Conservation (phyloP, 108 stramenopile genomes). For the Cyclostephanos tholiformis region DNA sequence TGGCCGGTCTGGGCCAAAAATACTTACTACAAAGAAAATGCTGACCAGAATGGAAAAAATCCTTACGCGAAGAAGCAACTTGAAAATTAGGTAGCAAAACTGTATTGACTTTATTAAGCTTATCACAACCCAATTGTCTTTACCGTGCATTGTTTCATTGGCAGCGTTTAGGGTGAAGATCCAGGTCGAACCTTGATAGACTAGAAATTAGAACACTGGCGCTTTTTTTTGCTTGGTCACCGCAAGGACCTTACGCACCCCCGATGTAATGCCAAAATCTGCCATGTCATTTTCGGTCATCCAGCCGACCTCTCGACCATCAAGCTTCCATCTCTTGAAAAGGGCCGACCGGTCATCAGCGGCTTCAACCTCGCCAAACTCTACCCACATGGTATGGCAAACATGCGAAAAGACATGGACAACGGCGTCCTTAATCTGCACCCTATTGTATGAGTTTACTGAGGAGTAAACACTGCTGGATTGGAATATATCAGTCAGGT, state of each 20-base stretch:
- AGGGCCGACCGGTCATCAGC: not conserved
- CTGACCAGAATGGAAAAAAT: not conserved
- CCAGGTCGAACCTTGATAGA: not conserved
- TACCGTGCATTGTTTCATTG: not conserved
- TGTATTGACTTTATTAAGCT: not conserved
- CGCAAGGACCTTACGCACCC: slow-evolving; percentile 78
- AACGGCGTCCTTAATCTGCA: slow-evolving; percentile 31
- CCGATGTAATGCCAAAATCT: slow-evolving; percentile 78
- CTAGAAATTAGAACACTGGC: not conserved
- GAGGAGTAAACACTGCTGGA: not conserved
- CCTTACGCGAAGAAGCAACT: slow-evolving; percentile 14
- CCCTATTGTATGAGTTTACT: not conserved
- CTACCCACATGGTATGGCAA: slow-evolving; percentile 74
- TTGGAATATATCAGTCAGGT: slow-evolving; percentile 25
- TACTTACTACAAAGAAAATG: slow-evolving; percentile 2
- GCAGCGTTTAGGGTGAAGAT: not conserved
- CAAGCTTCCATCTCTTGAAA: slow-evolving; percentile 45
- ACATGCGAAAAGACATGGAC: slow-evolving; percentile 88
- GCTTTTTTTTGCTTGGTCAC: slow-evolving; percentile 9
- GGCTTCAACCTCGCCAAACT: slow-evolving; percentile 34
- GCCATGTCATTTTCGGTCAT: slow-evolving; percentile 76
- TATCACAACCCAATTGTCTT: slow-evolving; percentile 7
- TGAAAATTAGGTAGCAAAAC: not conserved
- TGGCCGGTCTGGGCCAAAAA: slow-evolving; percentile 48
- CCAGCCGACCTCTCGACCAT: slow-evolving; percentile 70